phyloP scores from a whole-genome alignment of 768 basidiomycete genomes.

The Serendipita indica region DNA sequence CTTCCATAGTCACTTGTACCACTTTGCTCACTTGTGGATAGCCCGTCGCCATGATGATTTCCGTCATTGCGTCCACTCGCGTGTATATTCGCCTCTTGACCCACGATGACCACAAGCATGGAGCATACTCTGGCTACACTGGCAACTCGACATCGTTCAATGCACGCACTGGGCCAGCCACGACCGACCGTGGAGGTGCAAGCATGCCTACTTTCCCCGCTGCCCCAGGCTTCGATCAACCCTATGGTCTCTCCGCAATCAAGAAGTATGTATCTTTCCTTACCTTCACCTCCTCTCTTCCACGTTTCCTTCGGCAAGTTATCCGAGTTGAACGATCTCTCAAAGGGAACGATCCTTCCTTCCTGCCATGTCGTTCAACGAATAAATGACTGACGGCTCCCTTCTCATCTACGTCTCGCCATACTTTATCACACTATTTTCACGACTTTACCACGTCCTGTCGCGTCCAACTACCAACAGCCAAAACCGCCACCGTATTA shows the following conservation, averaged over 20 bases:
- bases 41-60: slow-evolving; percentile 9
- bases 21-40: neutral
- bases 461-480: neutral
- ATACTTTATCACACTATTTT: neutral
- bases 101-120: neutral
- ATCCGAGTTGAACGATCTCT: slow-evolving; percentile 2
- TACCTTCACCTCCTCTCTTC: neutral
- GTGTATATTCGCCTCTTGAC: slow-evolving; percentile 6
- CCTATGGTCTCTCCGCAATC: neutral
- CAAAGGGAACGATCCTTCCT: slow-evolving; percentile 9
- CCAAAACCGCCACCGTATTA: neutral
- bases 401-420: neutral
- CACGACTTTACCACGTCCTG: neutral
- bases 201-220: slow-evolving; percentile 8
- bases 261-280: neutral
- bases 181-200: neutral
- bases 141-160: slow-evolving; percentile 5
- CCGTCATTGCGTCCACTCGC: slow-evolving; percentile 5
- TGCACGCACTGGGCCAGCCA: neutral
- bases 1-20: neutral
- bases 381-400: neutral
- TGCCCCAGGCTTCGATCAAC: slow-evolving; percentile 7
- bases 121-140: neutral
- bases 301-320: neutral
- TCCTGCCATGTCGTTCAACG: neutral